phyloP scores from a whole-genome alignment of 2,329 filamentous ascomycete species.

The Diplodia corticola region DNA sequence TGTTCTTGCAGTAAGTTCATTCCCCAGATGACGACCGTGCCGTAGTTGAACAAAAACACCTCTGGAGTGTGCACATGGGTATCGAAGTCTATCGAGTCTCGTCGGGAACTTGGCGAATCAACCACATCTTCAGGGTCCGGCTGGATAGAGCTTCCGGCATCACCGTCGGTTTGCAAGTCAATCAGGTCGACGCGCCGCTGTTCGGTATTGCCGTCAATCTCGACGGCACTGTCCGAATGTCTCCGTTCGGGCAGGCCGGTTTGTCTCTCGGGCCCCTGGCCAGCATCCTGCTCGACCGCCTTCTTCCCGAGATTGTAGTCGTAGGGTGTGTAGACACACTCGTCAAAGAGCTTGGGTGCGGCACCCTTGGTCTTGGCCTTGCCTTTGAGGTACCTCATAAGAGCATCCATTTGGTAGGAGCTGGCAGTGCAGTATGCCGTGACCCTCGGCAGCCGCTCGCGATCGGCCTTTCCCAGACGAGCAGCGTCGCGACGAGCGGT shows the following conservation, averaged over 20 bases:
- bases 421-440: slow-evolving; percentile 96
- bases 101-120: slow-evolving; percentile 25
- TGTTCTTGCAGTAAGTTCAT: slow-evolving; percentile 91
- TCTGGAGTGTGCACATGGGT: slow-evolving; percentile 88
- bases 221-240: slow-evolving; percentile 71
- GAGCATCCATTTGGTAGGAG: slow-evolving; percentile 82
- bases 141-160: slow-evolving; percentile 32
- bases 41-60: slow-evolving; percentile 95
- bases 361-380: slow-evolving; percentile 74
- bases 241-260: slow-evolving; percentile 61
- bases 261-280: slow-evolving; percentile 14
- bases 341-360: slow-evolving; percentile 89
- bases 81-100: slow-evolving; percentile 68
- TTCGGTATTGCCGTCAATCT: slow-evolving; percentile 62
- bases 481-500: slow-evolving; percentile 90
- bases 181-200: slow-evolving; percentile 62
- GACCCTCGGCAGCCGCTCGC: slow-evolving; percentile 81
- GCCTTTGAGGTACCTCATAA: slow-evolving; percentile 90
- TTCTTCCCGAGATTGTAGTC: slow-evolving; percentile 60
- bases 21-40: slow-evolving; percentile 97
- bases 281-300: neutral
- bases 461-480: slow-evolving; percentile 87
- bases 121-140: slow-evolving; percentile 27
- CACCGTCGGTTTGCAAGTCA: slow-evolving; percentile 53
- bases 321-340: slow-evolving; percentile 96